Evolutionary conservation across 352 stramenopile genomes (phyloP).

Genomic region (Pythium rishiriense): DNA sequence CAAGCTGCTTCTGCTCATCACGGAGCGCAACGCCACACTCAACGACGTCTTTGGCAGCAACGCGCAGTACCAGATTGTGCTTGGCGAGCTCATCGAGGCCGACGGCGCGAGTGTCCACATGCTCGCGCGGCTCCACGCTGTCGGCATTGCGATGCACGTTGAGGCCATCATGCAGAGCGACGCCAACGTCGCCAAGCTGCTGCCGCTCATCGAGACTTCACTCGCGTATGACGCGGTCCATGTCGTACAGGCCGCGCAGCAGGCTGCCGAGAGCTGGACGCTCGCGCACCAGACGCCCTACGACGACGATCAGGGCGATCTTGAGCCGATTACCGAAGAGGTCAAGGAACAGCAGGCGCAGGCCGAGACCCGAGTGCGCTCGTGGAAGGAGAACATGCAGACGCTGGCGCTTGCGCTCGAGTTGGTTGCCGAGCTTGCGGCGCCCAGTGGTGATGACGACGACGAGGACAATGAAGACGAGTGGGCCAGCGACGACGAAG

Average conservation of each 20-base stretch:
- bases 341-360: constrained; percentile 59
- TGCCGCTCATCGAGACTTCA: constrained; percentile 68
- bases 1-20: constrained; percentile 80
- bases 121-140: constrained; percentile 51
- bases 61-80: constrained; percentile 61
- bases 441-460: constrained; percentile 54
- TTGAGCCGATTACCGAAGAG: constrained; percentile 61
- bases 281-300: constrained; percentile 60
- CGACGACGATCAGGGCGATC: constrained; percentile 61
- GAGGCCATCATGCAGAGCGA: constrained; percentile 70
- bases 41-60: constrained; percentile 67
- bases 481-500: constrained; percentile 87
- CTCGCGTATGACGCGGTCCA: constrained; percentile 81
- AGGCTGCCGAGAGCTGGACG: constrained; percentile 57
- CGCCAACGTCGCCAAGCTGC: constrained; percentile 61
- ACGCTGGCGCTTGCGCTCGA: constrained; percentile 79
- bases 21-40: constrained; percentile 77
- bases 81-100: constrained; percentile 63
- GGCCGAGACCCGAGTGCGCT: constrained; percentile 66
- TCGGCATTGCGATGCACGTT: constrained; percentile 84
- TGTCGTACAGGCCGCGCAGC: constrained; percentile 74
- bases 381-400: constrained; percentile 82
- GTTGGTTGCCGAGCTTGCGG: constrained; percentile 67
- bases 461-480: constrained; percentile 75
- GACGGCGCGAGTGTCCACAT: constrained; percentile 46